phyloP scores from a whole-genome alignment of 352 stramenopile genomes.

The Pythium pectinolyticum region DNA sequence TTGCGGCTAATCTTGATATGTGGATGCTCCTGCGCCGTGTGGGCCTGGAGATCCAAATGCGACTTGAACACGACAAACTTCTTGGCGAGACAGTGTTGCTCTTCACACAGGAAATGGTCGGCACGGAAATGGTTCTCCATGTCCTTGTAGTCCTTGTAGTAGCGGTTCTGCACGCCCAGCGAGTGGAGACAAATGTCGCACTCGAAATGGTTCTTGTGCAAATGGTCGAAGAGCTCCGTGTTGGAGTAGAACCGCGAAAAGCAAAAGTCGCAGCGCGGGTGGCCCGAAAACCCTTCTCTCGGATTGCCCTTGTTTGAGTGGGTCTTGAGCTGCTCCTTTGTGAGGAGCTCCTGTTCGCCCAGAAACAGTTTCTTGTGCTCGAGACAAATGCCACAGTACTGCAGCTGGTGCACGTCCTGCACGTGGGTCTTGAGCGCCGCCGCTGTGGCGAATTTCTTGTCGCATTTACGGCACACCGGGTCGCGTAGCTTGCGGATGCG shows the following conservation, averaged over 20 bases:
- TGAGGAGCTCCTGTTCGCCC: slow-evolving; percentile 72
- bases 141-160: slow-evolving; percentile 92
- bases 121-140: slow-evolving; percentile 89
- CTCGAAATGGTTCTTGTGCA: slow-evolving; percentile 92
- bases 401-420: slow-evolving; percentile 66
- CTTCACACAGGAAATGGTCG: slow-evolving; percentile 89
- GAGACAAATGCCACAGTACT: slow-evolving; percentile 85
- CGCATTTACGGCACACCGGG: slow-evolving; percentile 67
- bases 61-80: slow-evolving; percentile 91
- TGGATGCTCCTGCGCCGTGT: slow-evolving; percentile 81
- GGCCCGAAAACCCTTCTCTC: slow-evolving; percentile 76
- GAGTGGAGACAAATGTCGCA: slow-evolving; percentile 88
- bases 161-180: slow-evolving; percentile 80
- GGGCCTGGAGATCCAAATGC: slow-evolving; percentile 83
- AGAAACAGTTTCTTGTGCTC: slow-evolving; percentile 91
- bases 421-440: slow-evolving; percentile 73
- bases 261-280: slow-evolving; percentile 90
- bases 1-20: slow-evolving; percentile 84
- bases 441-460: slow-evolving; percentile 70
- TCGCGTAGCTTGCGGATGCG: slow-evolving; percentile 69
- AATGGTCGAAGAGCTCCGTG: slow-evolving; percentile 85
- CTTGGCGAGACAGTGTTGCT: slow-evolving; percentile 71
- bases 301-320: slow-evolving; percentile 75
- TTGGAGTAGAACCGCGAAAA: slow-evolving; percentile 86
- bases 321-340: slow-evolving; percentile 72